Conservation (phyloP, 305 asterid genomes). For the Fraxinus albicans region DNA sequence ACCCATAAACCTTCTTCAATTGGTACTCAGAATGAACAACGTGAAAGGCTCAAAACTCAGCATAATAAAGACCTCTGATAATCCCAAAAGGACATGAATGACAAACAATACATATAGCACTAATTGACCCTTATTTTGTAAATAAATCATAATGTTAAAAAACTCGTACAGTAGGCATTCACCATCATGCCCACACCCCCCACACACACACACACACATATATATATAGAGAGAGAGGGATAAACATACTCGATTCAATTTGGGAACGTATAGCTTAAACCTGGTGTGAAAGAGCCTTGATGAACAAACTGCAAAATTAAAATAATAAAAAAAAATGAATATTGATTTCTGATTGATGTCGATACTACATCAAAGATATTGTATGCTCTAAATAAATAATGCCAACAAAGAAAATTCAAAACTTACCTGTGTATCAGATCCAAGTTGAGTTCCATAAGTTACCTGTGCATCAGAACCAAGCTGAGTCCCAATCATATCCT, state of each 20-base stretch:
- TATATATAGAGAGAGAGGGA: background rate
- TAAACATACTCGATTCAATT: constrained; percentile 50
- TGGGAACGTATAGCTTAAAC: constrained; percentile 58
- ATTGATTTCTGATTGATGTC: constrained; percentile 17
- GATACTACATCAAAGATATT: background rate
- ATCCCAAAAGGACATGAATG: background rate
- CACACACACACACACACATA: background rate
- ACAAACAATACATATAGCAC: background rate
- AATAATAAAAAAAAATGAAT: background rate
- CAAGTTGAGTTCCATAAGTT: background rate
- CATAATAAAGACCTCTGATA: background rate
- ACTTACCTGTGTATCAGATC: background rate
- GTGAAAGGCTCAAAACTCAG: background rate
- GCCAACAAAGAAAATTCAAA: background rate
- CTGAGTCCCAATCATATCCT: constrained; percentile 44
- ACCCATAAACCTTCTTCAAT: background rate
- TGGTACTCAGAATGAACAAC: background rate
- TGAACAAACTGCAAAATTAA: constrained; percentile 52
- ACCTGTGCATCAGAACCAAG: constrained; percentile 47
- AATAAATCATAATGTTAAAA: background rate
- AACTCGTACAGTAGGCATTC: background rate
- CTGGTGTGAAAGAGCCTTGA: constrained; percentile 61
- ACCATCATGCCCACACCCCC: background rate
- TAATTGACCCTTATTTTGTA: background rate
- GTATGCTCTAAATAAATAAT: background rate